Evolutionary conservation across 2,329 filamentous ascomycete species (phyloP), one percentile per base, ranked within the genome.

Genomic region (Dryadomyces quercivorus): DNA sequence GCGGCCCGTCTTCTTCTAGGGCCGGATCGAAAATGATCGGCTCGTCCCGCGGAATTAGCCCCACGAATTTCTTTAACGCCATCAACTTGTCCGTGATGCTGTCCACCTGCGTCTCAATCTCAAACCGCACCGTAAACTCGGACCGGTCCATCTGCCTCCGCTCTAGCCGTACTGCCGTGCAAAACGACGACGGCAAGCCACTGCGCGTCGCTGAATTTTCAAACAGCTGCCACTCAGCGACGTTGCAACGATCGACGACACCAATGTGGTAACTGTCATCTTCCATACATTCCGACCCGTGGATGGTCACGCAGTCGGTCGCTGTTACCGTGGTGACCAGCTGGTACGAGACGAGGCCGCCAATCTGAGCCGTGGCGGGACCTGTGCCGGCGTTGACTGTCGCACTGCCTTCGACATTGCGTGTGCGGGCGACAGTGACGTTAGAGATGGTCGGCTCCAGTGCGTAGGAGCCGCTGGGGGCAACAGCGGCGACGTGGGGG

Each of bases 21-120:
- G n/a, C n/a, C 22, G 50, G 50, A 18, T 51, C 21, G 50, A 51
- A 51, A 38, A 51, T 42, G 50, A 51, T 44, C 10, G 50, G 50
- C n/a, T 51, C 50, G 26, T 52, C 50, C 6, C 26, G 38, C 21
- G 50, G 50, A 18, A 52, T 5, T 20, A 26, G 50, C 20, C 50
- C 50, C 5, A 52, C 15, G n/a, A 52, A 52, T 18, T 18, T 15
- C 50, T 52, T 52, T 5, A 52, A 15, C 15, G 10, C 21, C 21
- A 15, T 31, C 40, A 31, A 20, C 22, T 18, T 20, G 42, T 52
- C 34, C 6, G 38, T 52, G 21, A 45, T 15, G 38, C 38, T 34
- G 22, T 52, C 42, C 18, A 52, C 50, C 15, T 44, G 31, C 12
- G 38, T 31, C 7, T 44, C 20, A 38, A 52, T 43, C 21, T 31